phyloP scores from a whole-genome alignment of 176 grass and related monocot species.

The Carex parvula region DNA sequence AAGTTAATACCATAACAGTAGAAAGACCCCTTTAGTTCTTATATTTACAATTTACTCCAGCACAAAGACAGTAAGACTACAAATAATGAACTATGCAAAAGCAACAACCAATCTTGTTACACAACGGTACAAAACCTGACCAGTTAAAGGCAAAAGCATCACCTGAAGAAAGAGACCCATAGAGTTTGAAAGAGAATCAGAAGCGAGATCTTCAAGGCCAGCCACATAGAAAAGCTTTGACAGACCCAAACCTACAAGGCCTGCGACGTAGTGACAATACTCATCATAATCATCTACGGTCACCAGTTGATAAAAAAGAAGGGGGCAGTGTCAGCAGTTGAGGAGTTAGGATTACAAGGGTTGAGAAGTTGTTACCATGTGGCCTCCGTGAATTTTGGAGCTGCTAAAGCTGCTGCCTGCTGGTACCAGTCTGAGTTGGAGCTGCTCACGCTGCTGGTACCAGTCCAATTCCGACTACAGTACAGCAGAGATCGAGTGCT shows the following conservation, averaged over 20 bases:
- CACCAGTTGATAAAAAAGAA: constrained; percentile 54
- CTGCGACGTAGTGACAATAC: constrained; percentile 98
- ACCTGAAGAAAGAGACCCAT: constrained; percentile 99
- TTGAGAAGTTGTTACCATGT: too few relatives aligned
- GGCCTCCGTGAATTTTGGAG: too few relatives aligned
- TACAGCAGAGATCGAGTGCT: too few relatives aligned
- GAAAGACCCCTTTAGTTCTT: neutral
- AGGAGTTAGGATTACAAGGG: too few relatives aligned
- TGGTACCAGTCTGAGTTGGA: too few relatives aligned
- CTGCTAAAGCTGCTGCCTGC: too few relatives aligned
- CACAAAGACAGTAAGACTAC: neutral
- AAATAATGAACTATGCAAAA: neutral
- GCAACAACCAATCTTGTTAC: neutral
- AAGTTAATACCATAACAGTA: neutral
- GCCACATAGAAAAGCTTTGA: constrained; percentile 90
- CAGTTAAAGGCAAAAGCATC: neutral
- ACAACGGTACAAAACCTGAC: neutral
- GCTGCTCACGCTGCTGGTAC: too few relatives aligned
- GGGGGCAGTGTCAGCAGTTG: too few relatives aligned
- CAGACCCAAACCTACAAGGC: constrained; percentile 88
- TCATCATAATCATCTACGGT: constrained; percentile 78
- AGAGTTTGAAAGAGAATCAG: constrained; percentile 76
- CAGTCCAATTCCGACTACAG: too few relatives aligned
- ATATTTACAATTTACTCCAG: neutral
- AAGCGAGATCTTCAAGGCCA: constrained; percentile 64